Percentiles rank a stretch among this genome's conserved stretches.
phyloP scores from a whole-genome alignment of 2,329 filamentous ascomycete species.

The Thelonectria discophora region DNA sequence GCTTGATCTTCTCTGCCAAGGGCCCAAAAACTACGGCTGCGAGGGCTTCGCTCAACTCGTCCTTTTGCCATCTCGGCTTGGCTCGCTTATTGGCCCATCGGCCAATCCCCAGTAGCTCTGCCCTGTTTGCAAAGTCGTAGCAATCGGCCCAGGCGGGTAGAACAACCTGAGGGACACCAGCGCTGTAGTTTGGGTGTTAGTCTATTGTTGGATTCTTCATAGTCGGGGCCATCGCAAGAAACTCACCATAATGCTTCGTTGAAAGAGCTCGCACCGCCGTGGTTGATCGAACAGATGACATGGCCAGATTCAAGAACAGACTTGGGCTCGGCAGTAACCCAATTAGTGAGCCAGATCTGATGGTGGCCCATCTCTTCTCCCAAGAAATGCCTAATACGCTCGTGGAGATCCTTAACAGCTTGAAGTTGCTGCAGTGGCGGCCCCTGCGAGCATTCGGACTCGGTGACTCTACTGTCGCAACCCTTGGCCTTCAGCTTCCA shows the following conservation, averaged over 20 bases:
- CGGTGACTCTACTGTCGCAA: too few relatives aligned
- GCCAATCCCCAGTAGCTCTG: slow-evolving; percentile 18
- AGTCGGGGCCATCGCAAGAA: background rate
- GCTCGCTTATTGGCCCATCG: slow-evolving; percentile 17
- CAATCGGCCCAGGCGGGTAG: slow-evolving; percentile 22
- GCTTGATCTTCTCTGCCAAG: background rate
- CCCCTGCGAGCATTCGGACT: too few relatives aligned
- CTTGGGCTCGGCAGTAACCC: slow-evolving; percentile 19
- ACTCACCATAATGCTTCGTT: slow-evolving; percentile 13
- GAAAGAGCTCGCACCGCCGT: slow-evolving; percentile 23
- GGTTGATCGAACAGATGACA: slow-evolving; percentile 19
- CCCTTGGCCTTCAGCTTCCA: slow-evolving; percentile 18
- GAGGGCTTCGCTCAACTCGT: slow-evolving; percentile 6
- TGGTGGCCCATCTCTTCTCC: slow-evolving; percentile 6
- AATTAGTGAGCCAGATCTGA: slow-evolving; percentile 8
- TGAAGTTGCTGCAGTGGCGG: too few relatives aligned
- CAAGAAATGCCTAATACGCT: background rate
- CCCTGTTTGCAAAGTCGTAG: slow-evolving; percentile 23
- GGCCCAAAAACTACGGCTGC: slow-evolving; percentile 8
- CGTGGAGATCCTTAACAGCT: slow-evolving; percentile 1
- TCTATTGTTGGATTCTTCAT: background rate
- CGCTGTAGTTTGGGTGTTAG: slow-evolving; percentile 2
- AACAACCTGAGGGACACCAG: slow-evolving; percentile 22
- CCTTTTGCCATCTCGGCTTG: slow-evolving; percentile 12
- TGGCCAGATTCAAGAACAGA: slow-evolving; percentile 22